phyloP scores from a whole-genome alignment of 2,329 filamentous ascomycete genomes.

The Fusarium sulawesiense region DNA sequence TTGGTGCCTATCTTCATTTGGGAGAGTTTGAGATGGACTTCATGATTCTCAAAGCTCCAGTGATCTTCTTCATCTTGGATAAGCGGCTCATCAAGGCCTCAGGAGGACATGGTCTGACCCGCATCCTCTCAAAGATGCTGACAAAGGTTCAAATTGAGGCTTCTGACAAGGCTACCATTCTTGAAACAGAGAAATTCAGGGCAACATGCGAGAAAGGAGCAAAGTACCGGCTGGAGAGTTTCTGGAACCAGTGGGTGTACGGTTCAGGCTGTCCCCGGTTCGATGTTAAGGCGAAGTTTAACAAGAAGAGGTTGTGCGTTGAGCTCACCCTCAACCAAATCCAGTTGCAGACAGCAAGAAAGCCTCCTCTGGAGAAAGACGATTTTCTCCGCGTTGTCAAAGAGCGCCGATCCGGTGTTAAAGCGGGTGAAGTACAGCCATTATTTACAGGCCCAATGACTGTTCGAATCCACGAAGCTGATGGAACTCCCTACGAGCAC shows the following conservation, averaged over 20 bases:
- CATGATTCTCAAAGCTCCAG: conserved; percentile 86
- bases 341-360: conserved; percentile 61
- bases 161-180: conserved; percentile 73
- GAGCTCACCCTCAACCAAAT: conserved; percentile 89
- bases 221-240: conserved; percentile 85
- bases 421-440: conserved; percentile 76
- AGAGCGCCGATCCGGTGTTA: conserved; percentile 77
- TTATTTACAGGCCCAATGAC: conserved; percentile 97
- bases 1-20: conserved; percentile 81
- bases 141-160: conserved; percentile 80
- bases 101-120: conserved; percentile 80
- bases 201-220: conserved; percentile 88
- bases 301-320: conserved; percentile 96
- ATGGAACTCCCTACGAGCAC: conserved; percentile 97
- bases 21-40: conserved; percentile 91
- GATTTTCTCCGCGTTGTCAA: conserved; percentile 88
- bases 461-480: conserved; percentile 96
- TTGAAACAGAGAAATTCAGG: conserved; percentile 81
- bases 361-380: conserved; percentile 70
- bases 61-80: conserved; percentile 94
- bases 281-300: conserved; percentile 87
- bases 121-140: conserved; percentile 87
- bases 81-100: conserved; percentile 89
- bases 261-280: conserved; percentile 91
- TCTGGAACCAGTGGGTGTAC: conserved; percentile 94